Percentiles rank a stretch among this genome's conserved stretches.
Evolutionary conservation across 805 yeast genomes (phyloP).

Genomic region (Ogataea chonburiensis): DNA sequence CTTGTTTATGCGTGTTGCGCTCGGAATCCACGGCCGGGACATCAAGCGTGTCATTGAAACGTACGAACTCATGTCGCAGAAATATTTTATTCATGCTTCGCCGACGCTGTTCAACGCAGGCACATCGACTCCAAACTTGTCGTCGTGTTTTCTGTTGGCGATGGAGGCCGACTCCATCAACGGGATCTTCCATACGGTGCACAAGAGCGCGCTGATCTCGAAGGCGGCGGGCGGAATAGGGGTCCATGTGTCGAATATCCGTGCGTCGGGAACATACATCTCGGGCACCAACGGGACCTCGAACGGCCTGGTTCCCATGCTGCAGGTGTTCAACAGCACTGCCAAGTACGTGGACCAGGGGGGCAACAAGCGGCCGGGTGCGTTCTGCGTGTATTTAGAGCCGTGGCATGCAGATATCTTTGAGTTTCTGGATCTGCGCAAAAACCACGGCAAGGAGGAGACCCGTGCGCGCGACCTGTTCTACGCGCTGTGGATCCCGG

Average conservation of each 20-base stretch:
- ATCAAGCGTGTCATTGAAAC: constrained; percentile 71
- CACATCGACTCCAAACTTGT: constrained; percentile 77
- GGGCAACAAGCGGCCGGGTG: constrained; percentile 97
- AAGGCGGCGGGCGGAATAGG: constrained; percentile 98
- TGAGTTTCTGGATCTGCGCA: constrained; percentile 80
- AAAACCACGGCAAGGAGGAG: constrained; percentile 95
- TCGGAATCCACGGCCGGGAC: constrained; percentile 81
- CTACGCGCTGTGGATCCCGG: constrained; percentile 93
- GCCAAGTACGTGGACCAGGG: constrained; percentile 98
- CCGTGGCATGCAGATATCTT: constrained; percentile 97
- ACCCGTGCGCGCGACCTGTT: constrained; percentile 89
- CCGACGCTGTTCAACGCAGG: constrained; percentile 96
- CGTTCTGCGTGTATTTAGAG: constrained; percentile 88
- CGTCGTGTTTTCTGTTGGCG: constrained; percentile 89
- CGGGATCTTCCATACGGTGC: constrained; percentile 87
- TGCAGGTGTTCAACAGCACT: constrained; percentile 90
- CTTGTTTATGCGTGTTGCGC: constrained; percentile 83
- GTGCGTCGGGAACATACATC: constrained; percentile 83
- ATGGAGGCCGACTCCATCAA: constrained; percentile 95
- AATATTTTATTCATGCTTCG: constrained; percentile 90
- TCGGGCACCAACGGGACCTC: constrained; percentile 93
- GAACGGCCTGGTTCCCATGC: constrained; percentile 93
- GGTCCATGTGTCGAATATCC: constrained; percentile 79
- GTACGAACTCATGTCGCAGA: constrained; percentile 81
- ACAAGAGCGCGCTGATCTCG: constrained; percentile 85